Evolutionary conservation across 768 basidiomycete species (phyloP), one percentile per base, ranked within the genome.

Genomic region (Amanita phalloides): DNA sequence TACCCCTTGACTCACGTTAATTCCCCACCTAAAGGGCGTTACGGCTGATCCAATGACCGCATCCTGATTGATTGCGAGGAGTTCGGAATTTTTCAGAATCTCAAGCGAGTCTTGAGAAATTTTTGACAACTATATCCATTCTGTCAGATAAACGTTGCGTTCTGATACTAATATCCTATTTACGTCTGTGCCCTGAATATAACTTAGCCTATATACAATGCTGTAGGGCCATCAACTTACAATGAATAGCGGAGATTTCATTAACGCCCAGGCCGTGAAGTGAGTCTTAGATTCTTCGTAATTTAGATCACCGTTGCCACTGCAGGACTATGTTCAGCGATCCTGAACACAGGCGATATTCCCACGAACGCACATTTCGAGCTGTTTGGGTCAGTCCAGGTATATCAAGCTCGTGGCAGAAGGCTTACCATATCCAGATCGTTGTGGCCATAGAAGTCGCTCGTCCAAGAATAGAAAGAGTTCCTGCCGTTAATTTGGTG

Each of bases 31-130:
- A 69, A 84, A 84, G 7, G 83, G 83, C 28, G 79, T 74, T 38
- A 84, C 68, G 11, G 75, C 74, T 11, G 75, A 76, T 4, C 82
- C 82, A 26, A 77, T 69, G 1, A 78, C 78, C 0, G 78, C 71
- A 58, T 86, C 83, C 61, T 84, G 83, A 60, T 82, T 81, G 56
- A 84, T 82, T 20, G 79, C 82, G 23, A 86, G 74, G 45, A 85
- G 76, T 62, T 86, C 83, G 21, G 55, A 62, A 61, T 84, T 86
- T 58, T 69, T 80, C 45, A 84, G 68, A 55, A 85, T 78, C 23
- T 68, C 67, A 4, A 84, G 64, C 14, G 73, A 73, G 51, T 78
- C 69, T 25, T 72, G 56, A 20, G 74, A 75, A 32, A 76, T 71
- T 4, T 62, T 62, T 28, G 76, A 69, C 32, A 84, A 61, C 82